phyloP scores from a whole-genome alignment of 2,329 filamentous ascomycete species.

The Verticillium dahliae region DNA sequence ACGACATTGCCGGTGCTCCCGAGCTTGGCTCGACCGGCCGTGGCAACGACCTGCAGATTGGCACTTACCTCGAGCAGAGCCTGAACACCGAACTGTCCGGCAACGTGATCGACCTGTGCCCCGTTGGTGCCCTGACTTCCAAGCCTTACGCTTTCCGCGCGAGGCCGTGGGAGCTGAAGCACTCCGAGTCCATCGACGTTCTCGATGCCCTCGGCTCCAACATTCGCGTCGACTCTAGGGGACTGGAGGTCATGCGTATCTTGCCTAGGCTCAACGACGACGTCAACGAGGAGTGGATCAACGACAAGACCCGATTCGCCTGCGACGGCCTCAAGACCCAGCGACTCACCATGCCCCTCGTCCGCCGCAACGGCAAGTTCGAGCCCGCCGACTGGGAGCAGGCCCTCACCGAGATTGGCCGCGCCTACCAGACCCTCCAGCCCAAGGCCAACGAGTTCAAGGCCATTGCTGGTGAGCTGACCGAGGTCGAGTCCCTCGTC shows the following conservation, averaged over 20 bases:
- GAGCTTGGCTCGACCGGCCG: slow-evolving; percentile 91
- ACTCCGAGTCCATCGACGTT: slow-evolving; percentile 93
- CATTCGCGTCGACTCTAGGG: slow-evolving; percentile 87
- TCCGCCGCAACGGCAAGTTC: slow-evolving; percentile 85
- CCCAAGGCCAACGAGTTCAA: slow-evolving; percentile 95
- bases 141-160: slow-evolving; percentile 98
- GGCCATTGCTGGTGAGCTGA: slow-evolving; percentile 82
- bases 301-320: slow-evolving; percentile 95
- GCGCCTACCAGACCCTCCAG: slow-evolving; percentile 70
- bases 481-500: slow-evolving; percentile 88
- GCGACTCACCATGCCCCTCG: slow-evolving; percentile 83
- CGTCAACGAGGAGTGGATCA: slow-evolving; percentile 99
- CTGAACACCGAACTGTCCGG: slow-evolving; percentile 92
- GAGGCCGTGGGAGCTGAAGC: slow-evolving; percentile 93
- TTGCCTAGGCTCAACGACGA: slow-evolving; percentile 92
- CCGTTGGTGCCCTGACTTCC: slow-evolving; percentile 90
- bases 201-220: slow-evolving; percentile 89
- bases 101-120: slow-evolving; percentile 97
- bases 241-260: slow-evolving; percentile 93
- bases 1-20: slow-evolving; percentile 91
- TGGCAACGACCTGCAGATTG: slow-evolving; percentile 96
- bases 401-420: slow-evolving; percentile 78
- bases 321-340: slow-evolving; percentile 97
- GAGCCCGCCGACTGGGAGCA: slow-evolving; percentile 94
- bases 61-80: slow-evolving; percentile 92